phyloP scores from a whole-genome alignment of 495 filamentous ascomycete genomes.

The Cladorrhinum samala region DNA sequence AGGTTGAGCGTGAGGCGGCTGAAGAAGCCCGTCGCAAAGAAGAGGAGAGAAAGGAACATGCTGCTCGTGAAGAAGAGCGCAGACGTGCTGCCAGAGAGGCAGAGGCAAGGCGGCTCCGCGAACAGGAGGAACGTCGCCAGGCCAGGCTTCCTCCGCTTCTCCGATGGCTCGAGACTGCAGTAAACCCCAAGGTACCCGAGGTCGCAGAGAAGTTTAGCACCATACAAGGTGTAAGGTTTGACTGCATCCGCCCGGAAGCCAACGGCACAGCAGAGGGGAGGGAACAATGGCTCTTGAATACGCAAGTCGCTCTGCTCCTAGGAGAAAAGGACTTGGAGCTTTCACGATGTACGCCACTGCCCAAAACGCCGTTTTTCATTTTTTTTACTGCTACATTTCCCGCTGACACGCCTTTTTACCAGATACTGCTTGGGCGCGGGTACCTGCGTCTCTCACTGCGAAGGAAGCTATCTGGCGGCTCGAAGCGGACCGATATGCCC shows the following conservation, averaged over 20 bases:
- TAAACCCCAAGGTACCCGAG: conserved; percentile 42
- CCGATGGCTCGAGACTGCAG: conserved; percentile 45
- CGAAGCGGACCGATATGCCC: conserved; percentile 42
- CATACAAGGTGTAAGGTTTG: conserved; percentile 48
- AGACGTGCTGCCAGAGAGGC: conserved; percentile 46
- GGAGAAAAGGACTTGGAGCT: conserved; percentile 71
- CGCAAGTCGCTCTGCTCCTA: conserved; percentile 65
- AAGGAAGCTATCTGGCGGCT: conserved; percentile 46
- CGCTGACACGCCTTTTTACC: too few species aligned
- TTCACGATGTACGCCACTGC: conserved; percentile 56
- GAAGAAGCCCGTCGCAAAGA: conserved; percentile 33
- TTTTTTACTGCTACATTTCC: not conserved
- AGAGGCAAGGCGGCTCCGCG: conserved; percentile 39
- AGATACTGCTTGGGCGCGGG: conserved; percentile 65
- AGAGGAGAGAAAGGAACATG: conserved; percentile 29
- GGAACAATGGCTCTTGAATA: conserved; percentile 73
- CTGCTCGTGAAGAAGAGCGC: conserved; percentile 54
- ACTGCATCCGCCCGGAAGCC: conserved; percentile 45
- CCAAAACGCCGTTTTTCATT: not conserved
- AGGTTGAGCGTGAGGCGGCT: conserved; percentile 34
- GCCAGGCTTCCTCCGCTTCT: conserved; percentile 46
- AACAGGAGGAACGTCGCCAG: conserved; percentile 41
- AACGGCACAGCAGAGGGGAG: conserved; percentile 41
- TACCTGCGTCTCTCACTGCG: conserved; percentile 39
- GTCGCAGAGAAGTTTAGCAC: conserved; percentile 45